These are phyloP conservation scores for Angomonas desouzai DNA, from an alignment of 208 protist genomes.

Conservation along the genomic window DNA sequence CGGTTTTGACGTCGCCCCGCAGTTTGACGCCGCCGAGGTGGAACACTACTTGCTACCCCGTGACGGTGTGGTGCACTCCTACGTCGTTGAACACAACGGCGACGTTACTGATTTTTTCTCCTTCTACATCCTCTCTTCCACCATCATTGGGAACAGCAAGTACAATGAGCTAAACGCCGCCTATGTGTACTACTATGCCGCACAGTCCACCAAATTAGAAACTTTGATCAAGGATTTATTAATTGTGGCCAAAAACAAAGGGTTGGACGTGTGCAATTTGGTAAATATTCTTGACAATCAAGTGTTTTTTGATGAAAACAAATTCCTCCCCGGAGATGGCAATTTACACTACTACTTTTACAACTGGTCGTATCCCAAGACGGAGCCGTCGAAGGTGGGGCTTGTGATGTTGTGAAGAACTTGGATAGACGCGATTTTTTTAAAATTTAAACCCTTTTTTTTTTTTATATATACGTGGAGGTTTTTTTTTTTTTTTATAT, in stretches of 20 bases:
- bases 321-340: constrained; percentile 98
- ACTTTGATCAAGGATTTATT: constrained; percentile 92
- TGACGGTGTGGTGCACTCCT: constrained; percentile 92
- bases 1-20: constrained; percentile 73
- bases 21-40: constrained; percentile 94
- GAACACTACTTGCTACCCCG: constrained; percentile 95
- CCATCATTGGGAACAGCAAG: constrained; percentile 93
- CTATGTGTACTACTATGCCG: constrained; percentile 97
- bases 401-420: constrained; percentile 91
- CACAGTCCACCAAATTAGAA: constrained; percentile 69
- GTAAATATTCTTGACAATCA: constrained; percentile 96
- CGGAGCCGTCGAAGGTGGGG: constrained; percentile 76
- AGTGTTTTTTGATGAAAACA: constrained; percentile 90
- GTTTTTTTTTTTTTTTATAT: constrained; percentile 6
- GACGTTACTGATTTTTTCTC: constrained; percentile 96
- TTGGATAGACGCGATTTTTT: constrained; percentile 13
- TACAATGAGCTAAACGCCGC: constrained; percentile 93
- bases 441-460: constrained; percentile 16
- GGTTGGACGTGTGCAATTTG: constrained; percentile 99
- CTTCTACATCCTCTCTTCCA: constrained; percentile 98
- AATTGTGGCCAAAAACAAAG: constrained; percentile 76
- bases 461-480: constrained; percentile 9
- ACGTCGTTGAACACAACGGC: constrained; percentile 88
- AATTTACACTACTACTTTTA: constrained; percentile 99
- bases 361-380: constrained; percentile 94